A percentile compares a stretch with the other conserved stretches of the same genome.
These are phyloP conservation scores for Chamaenerion angustifolium DNA, from an alignment of 345 rosid species.

Conservation along the genomic window DNA sequence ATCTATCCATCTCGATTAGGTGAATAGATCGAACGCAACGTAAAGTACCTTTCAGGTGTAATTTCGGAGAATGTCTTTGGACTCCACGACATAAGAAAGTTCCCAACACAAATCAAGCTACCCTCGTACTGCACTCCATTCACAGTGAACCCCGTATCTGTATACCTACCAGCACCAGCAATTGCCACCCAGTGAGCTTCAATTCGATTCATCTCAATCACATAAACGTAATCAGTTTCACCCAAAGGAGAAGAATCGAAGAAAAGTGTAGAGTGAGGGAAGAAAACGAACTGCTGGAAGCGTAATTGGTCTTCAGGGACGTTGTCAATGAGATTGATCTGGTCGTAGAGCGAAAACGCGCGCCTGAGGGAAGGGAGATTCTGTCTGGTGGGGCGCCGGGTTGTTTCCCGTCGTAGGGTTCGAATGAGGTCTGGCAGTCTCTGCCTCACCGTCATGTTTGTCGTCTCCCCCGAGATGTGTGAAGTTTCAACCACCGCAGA, in stretches of 20 bases:
- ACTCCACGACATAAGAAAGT: slow-evolving; percentile 70
- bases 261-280: neutral
- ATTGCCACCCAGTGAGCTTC: neutral
- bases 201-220: neutral
- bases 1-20: too few relatives aligned
- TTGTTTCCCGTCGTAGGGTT: slow-evolving; percentile 23
- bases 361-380: slow-evolving; percentile 62
- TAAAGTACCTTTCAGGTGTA: slow-evolving; percentile 56
- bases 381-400: slow-evolving; percentile 8
- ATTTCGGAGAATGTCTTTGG: slow-evolving; percentile 58
- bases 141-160: slow-evolving; percentile 69
- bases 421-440: slow-evolving; percentile 47
- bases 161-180: slow-evolving; percentile 27
- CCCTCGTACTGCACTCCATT: slow-evolving; percentile 73
- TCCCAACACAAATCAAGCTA: slow-evolving; percentile 82
- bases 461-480: too few relatives aligned
- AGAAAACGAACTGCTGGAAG: slow-evolving; percentile 39
- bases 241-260: neutral
- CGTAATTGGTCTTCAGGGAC: slow-evolving; percentile 91
- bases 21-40: neutral
- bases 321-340: slow-evolving; percentile 82
- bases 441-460: slow-evolving; percentile 38
- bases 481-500: too few relatives aligned
- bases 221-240: neutral
- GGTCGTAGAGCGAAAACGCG: slow-evolving; percentile 88